Conservation (phyloP, 305 asterid genomes). For the Fraxinus floribunda region DNA sequence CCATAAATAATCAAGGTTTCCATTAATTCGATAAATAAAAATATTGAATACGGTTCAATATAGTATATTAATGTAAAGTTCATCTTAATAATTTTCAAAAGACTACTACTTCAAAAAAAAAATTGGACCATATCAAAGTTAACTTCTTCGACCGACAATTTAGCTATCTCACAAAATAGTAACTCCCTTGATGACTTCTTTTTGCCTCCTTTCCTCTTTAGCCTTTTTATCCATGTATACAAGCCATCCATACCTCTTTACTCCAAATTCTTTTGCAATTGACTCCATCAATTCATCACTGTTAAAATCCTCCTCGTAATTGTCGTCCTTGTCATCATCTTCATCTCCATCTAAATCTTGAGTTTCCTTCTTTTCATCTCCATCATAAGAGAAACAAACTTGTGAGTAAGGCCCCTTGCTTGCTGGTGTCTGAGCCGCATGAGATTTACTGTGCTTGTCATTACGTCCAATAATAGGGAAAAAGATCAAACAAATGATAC, state of each 20-base stretch:
- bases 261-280: constrained; percentile 92
- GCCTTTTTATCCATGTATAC: constrained; percentile 97
- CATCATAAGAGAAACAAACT: constrained; percentile 96
- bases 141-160: no score
- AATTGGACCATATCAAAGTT: no score
- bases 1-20: no score
- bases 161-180: no score
- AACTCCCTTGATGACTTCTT: constrained; percentile 55
- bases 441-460: constrained; percentile 48
- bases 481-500: background rate
- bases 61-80: no score
- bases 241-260: constrained; percentile 96
- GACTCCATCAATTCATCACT: constrained; percentile 96
- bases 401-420: constrained; percentile 89
- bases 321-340: constrained; percentile 74
- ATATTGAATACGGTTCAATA: no score
- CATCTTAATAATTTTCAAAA: no score
- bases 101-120: no score
- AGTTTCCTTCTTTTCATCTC: constrained; percentile 61
- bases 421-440: constrained; percentile 55
- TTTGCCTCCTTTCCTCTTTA: constrained; percentile 82
- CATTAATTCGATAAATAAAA: no score
- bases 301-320: constrained; percentile 88
- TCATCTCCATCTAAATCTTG: constrained; percentile 77
- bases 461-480: constrained; percentile 16